Percentiles rank a stretch among this genome's conserved stretches.
phyloP scores from a whole-genome alignment of 306 rosid species.

The Begonia peltatifolia region DNA sequence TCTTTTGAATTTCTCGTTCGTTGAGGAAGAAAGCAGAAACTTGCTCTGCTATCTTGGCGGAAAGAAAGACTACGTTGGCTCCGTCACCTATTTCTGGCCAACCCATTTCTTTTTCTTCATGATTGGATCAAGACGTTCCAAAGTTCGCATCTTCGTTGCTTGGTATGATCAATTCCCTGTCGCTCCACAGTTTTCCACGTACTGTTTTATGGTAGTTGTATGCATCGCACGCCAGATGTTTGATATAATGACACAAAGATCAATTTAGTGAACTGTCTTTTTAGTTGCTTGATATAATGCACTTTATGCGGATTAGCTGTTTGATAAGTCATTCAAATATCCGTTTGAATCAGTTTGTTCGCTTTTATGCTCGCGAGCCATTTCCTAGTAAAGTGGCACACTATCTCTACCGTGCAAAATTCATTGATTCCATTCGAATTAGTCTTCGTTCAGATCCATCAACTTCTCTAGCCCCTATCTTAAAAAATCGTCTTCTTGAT shows the following conservation, averaged over 20 bases:
- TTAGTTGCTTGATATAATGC: constrained; percentile 10
- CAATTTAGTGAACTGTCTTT: background rate
- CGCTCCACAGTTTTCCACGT: too few species aligned
- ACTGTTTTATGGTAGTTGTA: too few species aligned
- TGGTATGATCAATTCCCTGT: too few species aligned
- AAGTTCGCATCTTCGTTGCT: too few species aligned
- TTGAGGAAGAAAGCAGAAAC: too few species aligned
- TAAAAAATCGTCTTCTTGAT: constrained; percentile 39
- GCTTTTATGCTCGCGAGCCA: constrained; percentile 37
- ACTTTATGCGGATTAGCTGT: constrained; percentile 14
- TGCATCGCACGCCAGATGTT: constrained; percentile 8
- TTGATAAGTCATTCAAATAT: constrained; percentile 8
- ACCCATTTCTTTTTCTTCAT: too few species aligned
- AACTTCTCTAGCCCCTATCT: constrained; percentile 26
- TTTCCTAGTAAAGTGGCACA: constrained; percentile 54
- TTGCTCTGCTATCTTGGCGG: too few species aligned
- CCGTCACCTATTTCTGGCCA: too few species aligned
- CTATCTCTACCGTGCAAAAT: constrained; percentile 65
- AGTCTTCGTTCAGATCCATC: constrained; percentile 33
- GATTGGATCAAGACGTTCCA: too few species aligned
- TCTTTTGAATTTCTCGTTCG: too few species aligned
- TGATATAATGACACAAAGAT: background rate
- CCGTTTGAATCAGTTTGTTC: constrained; percentile 23
- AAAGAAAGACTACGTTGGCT: too few species aligned
- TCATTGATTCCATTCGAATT: constrained; percentile 64